Conservation (phyloP, 768 basidiomycete genomes). For the Albatrellus ellisii region DNA sequence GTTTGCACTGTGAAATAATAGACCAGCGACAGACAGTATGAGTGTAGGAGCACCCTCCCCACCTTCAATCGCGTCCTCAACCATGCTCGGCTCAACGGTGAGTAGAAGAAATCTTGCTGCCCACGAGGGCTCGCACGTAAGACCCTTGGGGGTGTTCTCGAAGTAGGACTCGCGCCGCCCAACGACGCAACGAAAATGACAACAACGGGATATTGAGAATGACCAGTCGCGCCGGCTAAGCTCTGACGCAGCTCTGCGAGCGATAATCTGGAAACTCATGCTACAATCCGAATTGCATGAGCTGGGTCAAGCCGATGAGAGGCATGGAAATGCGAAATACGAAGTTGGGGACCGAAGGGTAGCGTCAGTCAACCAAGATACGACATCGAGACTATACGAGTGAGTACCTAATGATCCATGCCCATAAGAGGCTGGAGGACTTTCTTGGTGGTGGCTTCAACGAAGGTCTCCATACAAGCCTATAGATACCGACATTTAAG, state of each 20-base stretch:
- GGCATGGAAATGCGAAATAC: constrained; percentile 92
- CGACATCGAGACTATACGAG: constrained; percentile 66
- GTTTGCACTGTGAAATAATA: too few relatives aligned
- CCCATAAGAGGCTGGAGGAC: constrained; percentile 62
- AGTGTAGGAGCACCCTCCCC: constrained; percentile 90
- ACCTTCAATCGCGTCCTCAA: constrained; percentile 79
- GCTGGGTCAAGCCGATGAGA: constrained; percentile 92
- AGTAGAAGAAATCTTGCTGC: constrained; percentile 86
- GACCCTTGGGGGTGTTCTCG: constrained; percentile 66
- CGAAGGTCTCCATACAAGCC: constrained; percentile 64
- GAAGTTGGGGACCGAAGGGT: constrained; percentile 59
- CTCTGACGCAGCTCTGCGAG: constrained; percentile 70
- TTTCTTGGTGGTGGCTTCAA: constrained; percentile 46
- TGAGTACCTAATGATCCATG: constrained; percentile 44
- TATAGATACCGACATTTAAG: constrained; percentile 88
- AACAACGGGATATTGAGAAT: constrained; percentile 93
- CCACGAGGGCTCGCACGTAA: constrained; percentile 88
- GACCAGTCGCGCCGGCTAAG: constrained; percentile 84
- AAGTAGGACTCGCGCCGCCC: constrained; percentile 59
- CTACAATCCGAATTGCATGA: constrained; percentile 78
- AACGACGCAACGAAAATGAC: constrained; percentile 85
- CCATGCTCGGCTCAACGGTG: constrained; percentile 76
- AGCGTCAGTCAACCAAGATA: constrained; percentile 71
- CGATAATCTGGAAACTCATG: constrained; percentile 58
- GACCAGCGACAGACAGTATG: constrained; percentile 89